Conservation (phyloP, 2,329 filamentous ascomycete species). For the Tolypocladium paradoxum region DNA sequence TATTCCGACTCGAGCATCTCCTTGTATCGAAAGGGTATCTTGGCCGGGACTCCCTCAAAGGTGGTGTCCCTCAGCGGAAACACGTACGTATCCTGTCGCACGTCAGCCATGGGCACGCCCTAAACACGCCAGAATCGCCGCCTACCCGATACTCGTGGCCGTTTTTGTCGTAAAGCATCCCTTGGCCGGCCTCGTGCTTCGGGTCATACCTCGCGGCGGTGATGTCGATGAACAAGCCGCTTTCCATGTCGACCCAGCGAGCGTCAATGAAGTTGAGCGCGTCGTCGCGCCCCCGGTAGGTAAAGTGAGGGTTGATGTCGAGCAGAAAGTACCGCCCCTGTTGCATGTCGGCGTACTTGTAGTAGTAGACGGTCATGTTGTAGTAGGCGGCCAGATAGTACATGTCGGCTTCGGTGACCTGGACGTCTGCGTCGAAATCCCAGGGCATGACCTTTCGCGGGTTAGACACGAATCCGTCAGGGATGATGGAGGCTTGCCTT, state of each 20-base stretch:
- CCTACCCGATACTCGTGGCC: conserved; percentile 37
- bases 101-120: neutral
- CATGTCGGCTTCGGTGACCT: conserved; percentile 57
- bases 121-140: neutral
- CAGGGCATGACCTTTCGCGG: conserved; percentile 53
- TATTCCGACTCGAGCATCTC: conserved; percentile 51
- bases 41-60: conserved; percentile 56
- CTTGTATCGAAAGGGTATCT: conserved; percentile 53
- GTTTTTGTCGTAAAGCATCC: conserved; percentile 39
- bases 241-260: conserved; percentile 36
- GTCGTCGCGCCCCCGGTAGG: conserved; percentile 25
- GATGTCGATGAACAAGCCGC: conserved; percentile 39
- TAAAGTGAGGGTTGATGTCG: conserved; percentile 35
- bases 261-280: conserved; percentile 34
- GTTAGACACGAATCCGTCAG: neutral
- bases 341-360: conserved; percentile 25
- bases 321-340: conserved; percentile 34
- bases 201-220: conserved; percentile 38
- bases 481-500: conserved; percentile 18
- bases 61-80: conserved; percentile 58
- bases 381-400: conserved; percentile 53
- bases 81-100: conserved; percentile 40
- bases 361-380: conserved; percentile 46
- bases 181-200: conserved; percentile 29
- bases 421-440: conserved; percentile 69